These are phyloP conservation scores for Pythium phragmiticola DNA, from an alignment of 352 stramenopile species.

Conservation along the genomic window DNA sequence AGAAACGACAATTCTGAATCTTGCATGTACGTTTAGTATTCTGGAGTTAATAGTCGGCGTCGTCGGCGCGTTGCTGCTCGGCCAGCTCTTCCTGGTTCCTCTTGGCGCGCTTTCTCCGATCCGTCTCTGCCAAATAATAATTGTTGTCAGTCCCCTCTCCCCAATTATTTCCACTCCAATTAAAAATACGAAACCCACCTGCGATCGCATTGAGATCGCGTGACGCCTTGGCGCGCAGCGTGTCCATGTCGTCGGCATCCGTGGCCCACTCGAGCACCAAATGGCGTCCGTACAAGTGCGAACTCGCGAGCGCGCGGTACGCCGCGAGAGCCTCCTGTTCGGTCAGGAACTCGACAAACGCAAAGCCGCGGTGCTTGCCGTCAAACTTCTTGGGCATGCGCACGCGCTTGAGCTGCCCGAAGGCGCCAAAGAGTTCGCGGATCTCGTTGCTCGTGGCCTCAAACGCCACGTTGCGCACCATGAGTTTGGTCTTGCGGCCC, in stretches of 20 bases:
- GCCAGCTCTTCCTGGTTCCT: slow-evolving; percentile 31
- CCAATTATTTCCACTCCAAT: not conserved
- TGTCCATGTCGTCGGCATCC: slow-evolving; percentile 86
- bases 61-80: slow-evolving; percentile 36
- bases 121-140: slow-evolving; percentile 37
- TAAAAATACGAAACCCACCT: slow-evolving; percentile 20
- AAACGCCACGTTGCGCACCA: slow-evolving; percentile 99
- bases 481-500: slow-evolving; percentile 93
- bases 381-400: slow-evolving; percentile 99
- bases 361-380: slow-evolving; percentile 96
- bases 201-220: slow-evolving; percentile 70
- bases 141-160: not conserved
- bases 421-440: slow-evolving; percentile 95
- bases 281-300: slow-evolving; percentile 98
- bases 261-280: slow-evolving; percentile 98
- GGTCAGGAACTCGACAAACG: slow-evolving; percentile 98
- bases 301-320: slow-evolving; percentile 91
- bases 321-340: slow-evolving; percentile 93
- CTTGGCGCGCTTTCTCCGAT: slow-evolving; percentile 66
- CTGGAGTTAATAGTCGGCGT: slow-evolving; percentile 30
- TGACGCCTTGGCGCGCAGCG: slow-evolving; percentile 78
- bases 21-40: not conserved
- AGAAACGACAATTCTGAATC: not conserved
- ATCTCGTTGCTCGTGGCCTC: slow-evolving; percentile 97
- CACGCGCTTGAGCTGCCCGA: slow-evolving; percentile 97